Conservation (phyloP, 1,284 basidiomycete species). For the Neolentinus lepideus region DNA sequence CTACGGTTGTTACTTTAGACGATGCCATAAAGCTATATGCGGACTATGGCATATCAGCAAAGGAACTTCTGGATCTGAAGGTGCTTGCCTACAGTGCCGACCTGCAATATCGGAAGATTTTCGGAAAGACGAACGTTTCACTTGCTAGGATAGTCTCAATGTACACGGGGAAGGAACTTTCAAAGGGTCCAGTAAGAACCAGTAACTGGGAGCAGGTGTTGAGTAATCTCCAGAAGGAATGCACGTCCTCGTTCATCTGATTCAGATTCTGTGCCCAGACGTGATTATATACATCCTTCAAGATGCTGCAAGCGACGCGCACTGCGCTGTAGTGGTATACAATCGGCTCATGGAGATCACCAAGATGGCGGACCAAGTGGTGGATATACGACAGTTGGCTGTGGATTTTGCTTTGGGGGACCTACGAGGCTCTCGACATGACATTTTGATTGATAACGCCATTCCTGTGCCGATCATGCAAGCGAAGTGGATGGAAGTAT, state of each 20-base stretch:
- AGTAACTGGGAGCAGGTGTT: no score
- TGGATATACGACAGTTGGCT: slow-evolving; percentile 24
- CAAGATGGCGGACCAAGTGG: slow-evolving; percentile 12
- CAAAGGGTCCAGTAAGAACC: no score
- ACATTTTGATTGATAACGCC: no score
- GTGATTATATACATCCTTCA: neutral
- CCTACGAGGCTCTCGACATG: no score
- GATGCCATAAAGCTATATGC: slow-evolving; percentile 54
- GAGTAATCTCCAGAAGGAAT: slow-evolving; percentile 45
- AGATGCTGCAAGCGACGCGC: slow-evolving; percentile 60
- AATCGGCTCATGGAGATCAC: slow-evolving; percentile 33
- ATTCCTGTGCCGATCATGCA: no score
- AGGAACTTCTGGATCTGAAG: slow-evolving; percentile 50
- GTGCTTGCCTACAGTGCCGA: slow-evolving; percentile 43
- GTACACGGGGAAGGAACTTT: no score
- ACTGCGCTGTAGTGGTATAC: slow-evolving; percentile 44
- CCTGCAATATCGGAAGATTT: slow-evolving; percentile 24
- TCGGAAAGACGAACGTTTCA: slow-evolving; percentile 39
- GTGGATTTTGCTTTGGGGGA: no score
- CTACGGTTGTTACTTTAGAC: slow-evolving; percentile 24
- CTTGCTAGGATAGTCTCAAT: no score
- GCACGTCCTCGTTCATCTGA: slow-evolving; percentile 23
- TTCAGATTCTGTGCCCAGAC: neutral
- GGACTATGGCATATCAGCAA: slow-evolving; percentile 48
- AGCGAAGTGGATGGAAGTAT: no score